phyloP scores from a whole-genome alignment of 192 early-diverging fungal genomes.

The Spinellus fusiger region DNA sequence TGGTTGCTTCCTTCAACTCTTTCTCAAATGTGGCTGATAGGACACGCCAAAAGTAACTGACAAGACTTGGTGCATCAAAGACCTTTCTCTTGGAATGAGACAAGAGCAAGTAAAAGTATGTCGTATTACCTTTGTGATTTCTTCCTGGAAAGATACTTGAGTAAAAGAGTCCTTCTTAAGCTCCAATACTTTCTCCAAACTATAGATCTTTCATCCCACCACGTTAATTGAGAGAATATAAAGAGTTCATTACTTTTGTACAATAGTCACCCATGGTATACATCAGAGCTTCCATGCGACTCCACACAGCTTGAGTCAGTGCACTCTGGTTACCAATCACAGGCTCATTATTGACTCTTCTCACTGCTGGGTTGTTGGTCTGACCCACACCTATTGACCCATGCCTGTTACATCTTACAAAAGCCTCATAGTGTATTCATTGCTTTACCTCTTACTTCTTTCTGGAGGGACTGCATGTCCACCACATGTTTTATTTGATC shows the following conservation, averaged over 20 bases:
- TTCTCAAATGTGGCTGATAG: slow-evolving; percentile 47
- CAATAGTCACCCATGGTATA: slow-evolving; percentile 45
- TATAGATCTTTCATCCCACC: slow-evolving; percentile 33
- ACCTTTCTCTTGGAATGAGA: slow-evolving; percentile 11
- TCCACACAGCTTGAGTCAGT: slow-evolving; percentile 45
- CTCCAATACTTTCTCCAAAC: slow-evolving; percentile 44
- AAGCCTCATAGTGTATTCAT: background rate
- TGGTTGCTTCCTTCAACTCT: slow-evolving; percentile 44
- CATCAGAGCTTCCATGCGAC: slow-evolving; percentile 47
- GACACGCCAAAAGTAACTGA: slow-evolving; percentile 49
- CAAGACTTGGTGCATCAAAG: slow-evolving; percentile 41
- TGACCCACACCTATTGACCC: slow-evolving; percentile 5
- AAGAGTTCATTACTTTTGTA: slow-evolving; percentile 37
- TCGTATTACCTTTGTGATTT: slow-evolving; percentile 35
- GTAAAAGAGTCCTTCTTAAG: slow-evolving; percentile 43
- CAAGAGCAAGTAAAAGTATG: background rate
- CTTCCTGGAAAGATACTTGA: slow-evolving; percentile 45
- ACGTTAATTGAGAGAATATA: background rate
- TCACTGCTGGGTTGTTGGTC: slow-evolving; percentile 22
- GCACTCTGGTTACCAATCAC: slow-evolving; percentile 33
- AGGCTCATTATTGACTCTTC: slow-evolving; percentile 48
- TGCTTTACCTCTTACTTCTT: slow-evolving; percentile 42
- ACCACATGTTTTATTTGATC: slow-evolving; percentile 40
- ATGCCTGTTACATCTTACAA: background rate
- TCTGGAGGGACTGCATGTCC: slow-evolving; percentile 44